These are phyloP conservation scores for Talaromyces borbonicus DNA, from an alignment of 495 filamentous ascomycete genomes.

Conservation along the genomic window DNA sequence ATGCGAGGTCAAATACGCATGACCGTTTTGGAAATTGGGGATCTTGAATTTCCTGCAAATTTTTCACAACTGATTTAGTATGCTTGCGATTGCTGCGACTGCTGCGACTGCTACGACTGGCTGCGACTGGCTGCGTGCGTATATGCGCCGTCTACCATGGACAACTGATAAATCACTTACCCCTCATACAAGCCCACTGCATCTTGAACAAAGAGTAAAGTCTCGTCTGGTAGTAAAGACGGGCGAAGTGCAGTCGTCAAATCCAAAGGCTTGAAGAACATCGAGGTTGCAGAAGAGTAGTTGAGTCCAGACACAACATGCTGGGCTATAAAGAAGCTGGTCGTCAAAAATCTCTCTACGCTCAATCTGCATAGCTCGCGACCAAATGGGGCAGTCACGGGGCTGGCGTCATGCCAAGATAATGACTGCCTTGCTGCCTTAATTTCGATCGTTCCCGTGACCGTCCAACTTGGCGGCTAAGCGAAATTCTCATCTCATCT, in stretches of 20 bases:
- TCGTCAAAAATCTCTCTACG: background rate
- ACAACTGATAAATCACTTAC: conserved; percentile 42
- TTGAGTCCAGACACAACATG: conserved; percentile 3
- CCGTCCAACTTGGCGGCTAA: conserved; percentile 2
- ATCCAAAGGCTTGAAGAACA: conserved; percentile 92
- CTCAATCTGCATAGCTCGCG: background rate
- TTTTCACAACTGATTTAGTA: too few relatives aligned
- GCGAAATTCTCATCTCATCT: too few relatives aligned
- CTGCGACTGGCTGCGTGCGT: too few relatives aligned
- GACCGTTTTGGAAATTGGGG: conserved; percentile 87
- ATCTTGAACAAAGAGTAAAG: conserved; percentile 89
- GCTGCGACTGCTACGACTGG: too few relatives aligned
- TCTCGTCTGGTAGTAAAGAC: conserved; percentile 79
- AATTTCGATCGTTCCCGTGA: conserved; percentile 8
- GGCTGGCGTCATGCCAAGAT: conserved; percentile 4
- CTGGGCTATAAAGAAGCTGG: conserved; percentile 1
- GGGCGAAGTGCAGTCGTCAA: conserved; percentile 93
- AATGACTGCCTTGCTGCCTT: background rate
- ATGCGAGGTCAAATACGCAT: conserved; percentile 92
- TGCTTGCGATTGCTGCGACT: too few relatives aligned
- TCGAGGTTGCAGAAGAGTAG: conserved; percentile 40
- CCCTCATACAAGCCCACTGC: conserved; percentile 96
- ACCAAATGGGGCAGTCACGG: background rate
- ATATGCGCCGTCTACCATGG: background rate
- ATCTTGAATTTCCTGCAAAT: conserved; percentile 81